Evolutionary conservation across 2,329 filamentous ascomycete genomes (phyloP), one percentile per base, ranked within the genome.

Genomic region (Esteya vermicola): DNA sequence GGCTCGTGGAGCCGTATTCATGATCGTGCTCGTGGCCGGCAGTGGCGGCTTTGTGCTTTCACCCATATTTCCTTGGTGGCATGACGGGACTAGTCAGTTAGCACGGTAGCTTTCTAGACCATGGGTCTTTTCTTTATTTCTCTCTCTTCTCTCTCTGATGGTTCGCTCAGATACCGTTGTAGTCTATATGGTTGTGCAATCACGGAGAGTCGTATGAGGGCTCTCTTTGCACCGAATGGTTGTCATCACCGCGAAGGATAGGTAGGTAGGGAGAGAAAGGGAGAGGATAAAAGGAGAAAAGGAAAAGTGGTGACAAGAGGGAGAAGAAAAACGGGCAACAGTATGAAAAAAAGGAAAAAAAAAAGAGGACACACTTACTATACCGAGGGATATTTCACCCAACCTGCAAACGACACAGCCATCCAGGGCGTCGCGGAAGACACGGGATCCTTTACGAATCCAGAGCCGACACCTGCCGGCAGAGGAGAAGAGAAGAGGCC

Each of bases 101-200:
- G 12, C 12, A 4, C 5, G 12, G 35, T 1, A 36, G 13, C 9
- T 23, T 23, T 2, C 20, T n/a, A n/a, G n/a, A n/a, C n/a, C n/a
- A n/a, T n/a, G n/a, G n/a, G n/a, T n/a, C n/a, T n/a, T n/a, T n/a
- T n/a, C n/a, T n/a, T n/a, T n/a, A n/a, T n/a, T n/a, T n/a, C n/a
- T n/a, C n/a, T n/a, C n/a, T n/a, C n/a, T n/a, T n/a, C n/a, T n/a
- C n/a, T n/a, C n/a, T n/a, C n/a, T n/a, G n/a, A 34, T 21, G 34
- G 47, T 59, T 67, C 67, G 70, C 72, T 91, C 84, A 91, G 84
- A 91, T 91, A 91, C 84, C 84, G 84, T 91, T 89, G 83, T 91
- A 91, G 84, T 91, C 83, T 82, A 81, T 78, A 60, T 31, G 59
- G 54, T 70, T 70, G 65, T 65, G 69, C 72, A 62, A 63, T 68